Conservation (phyloP, 2,329 filamentous ascomycete genomes). For the Emmonsiellopsis sp. region DNA sequence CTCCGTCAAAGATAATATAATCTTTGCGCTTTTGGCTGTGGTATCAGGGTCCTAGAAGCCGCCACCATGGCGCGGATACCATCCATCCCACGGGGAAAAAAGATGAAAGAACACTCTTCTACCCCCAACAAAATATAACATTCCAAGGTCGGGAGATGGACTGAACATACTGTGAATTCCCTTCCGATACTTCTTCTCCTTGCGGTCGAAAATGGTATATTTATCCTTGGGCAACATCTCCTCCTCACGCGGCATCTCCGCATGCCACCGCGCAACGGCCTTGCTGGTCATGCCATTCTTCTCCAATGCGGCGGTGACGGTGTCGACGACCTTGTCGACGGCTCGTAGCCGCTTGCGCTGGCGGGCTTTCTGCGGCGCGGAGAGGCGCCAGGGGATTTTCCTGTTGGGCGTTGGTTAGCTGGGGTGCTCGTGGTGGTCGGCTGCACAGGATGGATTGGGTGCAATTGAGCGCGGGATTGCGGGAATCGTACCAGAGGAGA, state of each 20-base stretch:
- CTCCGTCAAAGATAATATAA: too few species aligned
- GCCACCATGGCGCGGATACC: neutral
- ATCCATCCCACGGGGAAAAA: neutral
- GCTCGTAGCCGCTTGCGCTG: conserved; percentile 74
- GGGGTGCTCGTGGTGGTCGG: neutral
- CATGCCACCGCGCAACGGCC: conserved; percentile 81
- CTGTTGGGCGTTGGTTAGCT: conserved; percentile 33
- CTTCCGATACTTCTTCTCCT: conserved; percentile 92
- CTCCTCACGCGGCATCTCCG: conserved; percentile 87
- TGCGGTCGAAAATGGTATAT: conserved; percentile 95
- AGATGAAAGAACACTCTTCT: neutral
- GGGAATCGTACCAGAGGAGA: conserved; percentile 61
- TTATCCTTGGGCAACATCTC: conserved; percentile 97
- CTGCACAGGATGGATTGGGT: neutral
- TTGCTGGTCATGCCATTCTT: conserved; percentile 61
- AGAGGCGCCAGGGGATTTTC: conserved; percentile 97
- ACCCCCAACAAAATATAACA: neutral
- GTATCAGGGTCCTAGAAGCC: neutral
- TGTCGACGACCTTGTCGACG: conserved; percentile 80
- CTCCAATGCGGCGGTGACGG: conserved; percentile 67
- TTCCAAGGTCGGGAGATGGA: neutral
- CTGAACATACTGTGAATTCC: conserved; percentile 80
- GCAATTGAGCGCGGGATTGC: neutral
- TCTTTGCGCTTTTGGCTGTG: too few species aligned
- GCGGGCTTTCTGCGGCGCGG: conserved; percentile 78